Percentiles rank a stretch among this genome's conserved stretches.
phyloP scores from a whole-genome alignment of 768 basidiomycete species.

The Leccinum olivaceopallidum region DNA sequence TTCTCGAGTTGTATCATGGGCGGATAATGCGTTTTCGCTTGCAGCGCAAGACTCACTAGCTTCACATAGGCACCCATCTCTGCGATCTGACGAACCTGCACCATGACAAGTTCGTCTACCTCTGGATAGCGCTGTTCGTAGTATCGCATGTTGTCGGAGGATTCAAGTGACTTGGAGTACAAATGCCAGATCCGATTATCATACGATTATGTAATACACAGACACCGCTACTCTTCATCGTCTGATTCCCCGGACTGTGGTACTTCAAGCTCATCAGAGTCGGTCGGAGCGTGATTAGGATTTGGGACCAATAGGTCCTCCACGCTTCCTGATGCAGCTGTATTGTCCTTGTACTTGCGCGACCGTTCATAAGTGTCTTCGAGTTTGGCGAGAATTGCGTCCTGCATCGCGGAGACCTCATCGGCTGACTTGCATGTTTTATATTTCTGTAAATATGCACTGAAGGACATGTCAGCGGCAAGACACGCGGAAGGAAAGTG shows the following conservation, averaged over 20 bases:
- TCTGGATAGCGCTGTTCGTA: constrained; percentile 94
- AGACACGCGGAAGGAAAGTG: background rate
- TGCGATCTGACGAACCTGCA: constrained; percentile 97
- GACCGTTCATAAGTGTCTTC: constrained; percentile 61
- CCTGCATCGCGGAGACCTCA: constrained; percentile 62
- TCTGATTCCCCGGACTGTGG: background rate
- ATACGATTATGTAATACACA: background rate
- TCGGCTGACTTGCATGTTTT: constrained; percentile 63
- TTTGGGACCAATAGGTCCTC: constrained; percentile 70
- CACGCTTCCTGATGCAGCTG: constrained; percentile 32
- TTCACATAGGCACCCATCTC: constrained; percentile 99
- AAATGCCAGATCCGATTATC: background rate
- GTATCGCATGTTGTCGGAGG: constrained; percentile 65
- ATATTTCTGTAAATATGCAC: constrained; percentile 68
- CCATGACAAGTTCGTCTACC: constrained; percentile 99
- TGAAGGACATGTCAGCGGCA: background rate
- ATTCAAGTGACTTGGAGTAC: background rate
- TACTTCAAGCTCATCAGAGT: constrained; percentile 17
- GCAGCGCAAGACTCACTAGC: constrained; percentile 57
- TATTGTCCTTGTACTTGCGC: constrained; percentile 43
- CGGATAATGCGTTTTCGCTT: background rate
- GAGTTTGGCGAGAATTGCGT: constrained; percentile 67
- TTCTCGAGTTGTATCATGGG: background rate
- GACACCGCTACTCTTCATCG: background rate
- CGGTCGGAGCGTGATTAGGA: constrained; percentile 52